Percentiles rank a stretch among this genome's conserved stretches.
phyloP scores from a whole-genome alignment of 2,329 filamentous ascomycete genomes.

The Ascochyta koolunga region DNA sequence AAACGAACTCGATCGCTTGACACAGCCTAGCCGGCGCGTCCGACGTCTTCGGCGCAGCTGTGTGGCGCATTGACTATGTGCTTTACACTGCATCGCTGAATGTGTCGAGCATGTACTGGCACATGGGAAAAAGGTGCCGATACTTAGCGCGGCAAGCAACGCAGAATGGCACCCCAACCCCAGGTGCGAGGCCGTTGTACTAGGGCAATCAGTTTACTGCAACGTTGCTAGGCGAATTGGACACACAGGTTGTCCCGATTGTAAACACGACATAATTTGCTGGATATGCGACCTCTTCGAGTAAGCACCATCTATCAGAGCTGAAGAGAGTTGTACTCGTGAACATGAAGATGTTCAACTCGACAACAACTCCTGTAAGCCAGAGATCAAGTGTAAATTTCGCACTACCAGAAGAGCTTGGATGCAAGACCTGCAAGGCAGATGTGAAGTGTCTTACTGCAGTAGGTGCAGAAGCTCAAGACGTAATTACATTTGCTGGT shows the following conservation, averaged over 20 bases:
- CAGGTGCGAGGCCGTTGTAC: constrained; percentile 52
- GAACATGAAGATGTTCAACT: constrained; percentile 25
- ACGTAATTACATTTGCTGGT: constrained; percentile 17
- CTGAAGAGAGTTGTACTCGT: constrained; percentile 21
- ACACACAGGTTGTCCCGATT: constrained; percentile 17
- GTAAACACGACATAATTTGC: constrained; percentile 15
- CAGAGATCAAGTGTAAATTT: constrained; percentile 14
- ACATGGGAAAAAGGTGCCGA: constrained; percentile 68
- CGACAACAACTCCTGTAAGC: constrained; percentile 5
- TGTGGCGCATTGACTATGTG: constrained; percentile 69
- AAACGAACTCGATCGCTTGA: constrained; percentile 68
- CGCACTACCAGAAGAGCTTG: constrained; percentile 5
- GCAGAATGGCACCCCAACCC: constrained; percentile 63
- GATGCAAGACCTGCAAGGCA: constrained; percentile 1
- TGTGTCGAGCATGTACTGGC: constrained; percentile 66
- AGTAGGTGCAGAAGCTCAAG: constrained; percentile 16
- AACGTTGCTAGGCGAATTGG: constrained; percentile 57
- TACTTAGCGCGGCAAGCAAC: constrained; percentile 68
- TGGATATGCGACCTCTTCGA: constrained; percentile 21
- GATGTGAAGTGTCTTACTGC: constrained; percentile 17
- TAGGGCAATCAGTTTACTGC: constrained; percentile 67
- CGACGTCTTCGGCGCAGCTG: constrained; percentile 68
- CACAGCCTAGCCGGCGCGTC: constrained; percentile 67
- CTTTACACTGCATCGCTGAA: constrained; percentile 60
- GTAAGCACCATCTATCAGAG: not conserved